A percentile compares a stretch with the other conserved stretches of the same genome.
Evolutionary conservation across 2,329 filamentous ascomycete species (phyloP).

Genomic region (Didymella glomerata): DNA sequence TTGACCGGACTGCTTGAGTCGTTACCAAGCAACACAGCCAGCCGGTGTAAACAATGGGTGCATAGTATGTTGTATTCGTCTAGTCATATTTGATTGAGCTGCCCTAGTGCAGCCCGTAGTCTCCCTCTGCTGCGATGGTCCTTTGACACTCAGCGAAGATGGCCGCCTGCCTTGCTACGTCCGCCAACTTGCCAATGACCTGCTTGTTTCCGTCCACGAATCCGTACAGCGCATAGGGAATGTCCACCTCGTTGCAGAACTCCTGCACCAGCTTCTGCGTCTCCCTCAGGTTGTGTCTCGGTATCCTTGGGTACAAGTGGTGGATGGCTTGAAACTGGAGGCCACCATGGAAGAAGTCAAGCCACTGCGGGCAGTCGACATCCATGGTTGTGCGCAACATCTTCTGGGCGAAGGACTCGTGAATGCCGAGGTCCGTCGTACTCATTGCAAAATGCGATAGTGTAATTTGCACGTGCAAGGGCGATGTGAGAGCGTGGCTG

Average conservation of each 20-base stretch:
- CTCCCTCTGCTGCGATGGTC: conserved; percentile 49
- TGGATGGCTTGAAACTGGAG: conserved; percentile 78
- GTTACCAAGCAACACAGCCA: conserved; percentile 2
- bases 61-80: conserved; percentile 7
- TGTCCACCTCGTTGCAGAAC: conserved; percentile 70
- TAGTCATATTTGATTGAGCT: not conserved
- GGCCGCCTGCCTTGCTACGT: conserved; percentile 68
- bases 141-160: conserved; percentile 66
- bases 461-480: conserved; percentile 75
- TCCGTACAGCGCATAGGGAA: conserved; percentile 68
- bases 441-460: conserved; percentile 78
- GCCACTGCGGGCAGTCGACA: conserved; percentile 74
- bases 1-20: conserved; percentile 4
- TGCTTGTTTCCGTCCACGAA: conserved; percentile 71
- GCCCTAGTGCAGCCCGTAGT: conserved; percentile 39
- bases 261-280: conserved; percentile 68
- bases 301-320: conserved; percentile 73
- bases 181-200: conserved; percentile 62
- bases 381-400: conserved; percentile 78
- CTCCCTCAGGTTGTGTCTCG: conserved; percentile 71
- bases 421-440: conserved; percentile 68
- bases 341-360: conserved; percentile 76
- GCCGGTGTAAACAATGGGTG: not conserved
- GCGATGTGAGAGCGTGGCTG: conserved; percentile 71
- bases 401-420: conserved; percentile 73